A percentile compares a stretch with the other conserved stretches of the same genome.
These are phyloP conservation scores for Cladosporium sp. DNA, from an alignment of 2,329 filamentous ascomycete genomes.

Conservation along the genomic window DNA sequence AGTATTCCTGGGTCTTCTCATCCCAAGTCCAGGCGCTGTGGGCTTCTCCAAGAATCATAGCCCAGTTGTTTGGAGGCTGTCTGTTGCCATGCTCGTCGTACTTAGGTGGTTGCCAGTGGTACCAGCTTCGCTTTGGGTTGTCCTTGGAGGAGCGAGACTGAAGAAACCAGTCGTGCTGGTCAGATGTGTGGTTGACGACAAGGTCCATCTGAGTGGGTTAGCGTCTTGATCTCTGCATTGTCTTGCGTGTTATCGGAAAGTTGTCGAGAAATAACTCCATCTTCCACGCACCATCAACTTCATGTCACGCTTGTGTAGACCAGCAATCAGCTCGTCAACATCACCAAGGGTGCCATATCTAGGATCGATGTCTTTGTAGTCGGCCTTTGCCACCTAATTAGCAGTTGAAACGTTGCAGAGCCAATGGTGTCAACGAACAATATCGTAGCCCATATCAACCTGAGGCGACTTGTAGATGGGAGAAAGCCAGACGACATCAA, in stretches of 20 bases:
- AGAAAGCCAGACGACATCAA: constrained; percentile 64
- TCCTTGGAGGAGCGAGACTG: constrained; percentile 49
- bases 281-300: constrained; percentile 36
- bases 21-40: constrained; percentile 44
- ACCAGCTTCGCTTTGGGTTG: constrained; percentile 57
- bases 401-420: neutral
- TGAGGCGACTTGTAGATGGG: constrained; percentile 55
- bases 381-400: constrained; percentile 16
- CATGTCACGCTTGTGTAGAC: constrained; percentile 43
- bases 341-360: constrained; percentile 45
- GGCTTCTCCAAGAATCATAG: constrained; percentile 35
- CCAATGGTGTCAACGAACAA: constrained; percentile 19
- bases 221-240: neutral
- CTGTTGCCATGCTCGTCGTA: constrained; percentile 52
- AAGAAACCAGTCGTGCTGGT: constrained; percentile 56
- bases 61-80: constrained; percentile 56
- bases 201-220: constrained; percentile 12
- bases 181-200: constrained; percentile 28
- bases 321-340: constrained; percentile 41
- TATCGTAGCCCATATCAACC: constrained; percentile 53
- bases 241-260: constrained; percentile 16
- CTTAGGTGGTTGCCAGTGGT: constrained; percentile 60
- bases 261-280: constrained; percentile 38
- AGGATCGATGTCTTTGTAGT: constrained; percentile 45
- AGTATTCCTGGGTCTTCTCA: constrained; percentile 44